Evolutionary conservation across 1,139 yeast species (phyloP).

Genomic region (Geotrichum klebahnii): DNA sequence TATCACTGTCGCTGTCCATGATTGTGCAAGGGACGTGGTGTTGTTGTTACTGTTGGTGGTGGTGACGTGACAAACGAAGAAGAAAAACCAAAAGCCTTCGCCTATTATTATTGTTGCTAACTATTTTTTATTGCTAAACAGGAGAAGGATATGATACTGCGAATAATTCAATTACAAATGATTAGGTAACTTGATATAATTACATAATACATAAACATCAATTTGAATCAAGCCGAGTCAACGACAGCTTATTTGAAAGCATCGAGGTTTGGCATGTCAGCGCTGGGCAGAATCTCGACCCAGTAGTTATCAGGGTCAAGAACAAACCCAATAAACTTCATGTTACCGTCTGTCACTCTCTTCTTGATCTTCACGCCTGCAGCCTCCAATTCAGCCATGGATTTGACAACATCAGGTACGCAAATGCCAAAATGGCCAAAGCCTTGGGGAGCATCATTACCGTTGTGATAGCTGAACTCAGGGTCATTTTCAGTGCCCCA

Average conservation of each 20-base stretch:
- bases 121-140: too few relatives aligned
- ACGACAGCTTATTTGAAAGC: constrained; percentile 9
- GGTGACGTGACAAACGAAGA: too few relatives aligned
- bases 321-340: constrained; percentile 67
- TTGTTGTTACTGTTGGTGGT: too few relatives aligned
- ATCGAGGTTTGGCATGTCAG: constrained; percentile 29
- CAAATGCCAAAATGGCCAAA: constrained; percentile 82
- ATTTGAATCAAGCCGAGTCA: too few relatives aligned
- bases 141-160: too few relatives aligned
- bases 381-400: constrained; percentile 49
- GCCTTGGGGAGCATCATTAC: constrained; percentile 75
- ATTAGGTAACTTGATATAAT: background rate
- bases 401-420: constrained; percentile 60
- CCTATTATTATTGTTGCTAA: too few relatives aligned
- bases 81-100: too few relatives aligned
- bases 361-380: constrained; percentile 49
- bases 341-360: constrained; percentile 53
- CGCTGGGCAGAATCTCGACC: constrained; percentile 60
- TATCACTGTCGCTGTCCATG: constrained; percentile 42
- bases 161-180: too few relatives aligned
- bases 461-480: constrained; percentile 75
- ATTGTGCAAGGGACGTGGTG: too few relatives aligned
- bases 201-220: background rate
- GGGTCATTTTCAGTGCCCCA: constrained; percentile 88
- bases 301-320: constrained; percentile 92